phyloP scores from a whole-genome alignment of 2,329 filamentous ascomycete genomes.

The Scytalidium lignicola region DNA sequence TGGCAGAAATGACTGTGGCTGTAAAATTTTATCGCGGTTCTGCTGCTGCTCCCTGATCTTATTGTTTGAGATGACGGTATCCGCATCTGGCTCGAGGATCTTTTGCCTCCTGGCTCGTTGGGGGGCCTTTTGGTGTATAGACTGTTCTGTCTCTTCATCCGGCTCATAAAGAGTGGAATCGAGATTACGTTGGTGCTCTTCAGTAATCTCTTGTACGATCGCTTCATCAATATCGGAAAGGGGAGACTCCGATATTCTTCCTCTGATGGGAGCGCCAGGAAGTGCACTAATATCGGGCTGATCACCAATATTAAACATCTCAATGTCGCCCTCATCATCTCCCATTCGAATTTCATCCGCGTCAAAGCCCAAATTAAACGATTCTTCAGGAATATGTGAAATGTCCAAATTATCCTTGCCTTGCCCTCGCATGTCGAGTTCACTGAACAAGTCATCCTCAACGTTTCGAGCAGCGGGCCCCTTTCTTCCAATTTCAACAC shows the following conservation, averaged over 20 bases:
- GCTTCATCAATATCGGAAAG: conserved; percentile 66
- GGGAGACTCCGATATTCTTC: conserved; percentile 63
- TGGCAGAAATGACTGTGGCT: conserved; percentile 75
- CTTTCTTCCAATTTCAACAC: conserved; percentile 87
- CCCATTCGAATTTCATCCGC: conserved; percentile 52
- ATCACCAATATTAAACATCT: conserved; percentile 57
- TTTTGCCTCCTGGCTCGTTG: conserved; percentile 77
- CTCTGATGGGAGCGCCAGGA: conserved; percentile 43
- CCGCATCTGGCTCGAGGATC: conserved; percentile 70
- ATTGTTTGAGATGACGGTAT: conserved; percentile 69
- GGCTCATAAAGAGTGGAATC: conserved; percentile 55
- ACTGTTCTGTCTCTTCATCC: conserved; percentile 47
- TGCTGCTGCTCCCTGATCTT: conserved; percentile 84
- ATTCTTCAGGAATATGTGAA: conserved; percentile 47
- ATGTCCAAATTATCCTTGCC: conserved; percentile 49
- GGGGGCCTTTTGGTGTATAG: conserved; percentile 60
- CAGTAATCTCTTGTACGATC: conserved; percentile 53
- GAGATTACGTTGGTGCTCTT: conserved; percentile 41
- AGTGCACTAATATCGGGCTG: conserved; percentile 48
- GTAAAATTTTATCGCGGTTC: conserved; percentile 81
- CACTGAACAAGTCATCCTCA: conserved; percentile 63
- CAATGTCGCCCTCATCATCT: conserved; percentile 59
- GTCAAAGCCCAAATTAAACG: conserved; percentile 45
- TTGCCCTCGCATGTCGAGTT: conserved; percentile 52
- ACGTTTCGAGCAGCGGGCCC: conserved; percentile 62